Evolutionary conservation across 176 grass and related monocot species (phyloP), one percentile per base, ranked within the genome.

Genomic region (Avena atlantica): DNA sequence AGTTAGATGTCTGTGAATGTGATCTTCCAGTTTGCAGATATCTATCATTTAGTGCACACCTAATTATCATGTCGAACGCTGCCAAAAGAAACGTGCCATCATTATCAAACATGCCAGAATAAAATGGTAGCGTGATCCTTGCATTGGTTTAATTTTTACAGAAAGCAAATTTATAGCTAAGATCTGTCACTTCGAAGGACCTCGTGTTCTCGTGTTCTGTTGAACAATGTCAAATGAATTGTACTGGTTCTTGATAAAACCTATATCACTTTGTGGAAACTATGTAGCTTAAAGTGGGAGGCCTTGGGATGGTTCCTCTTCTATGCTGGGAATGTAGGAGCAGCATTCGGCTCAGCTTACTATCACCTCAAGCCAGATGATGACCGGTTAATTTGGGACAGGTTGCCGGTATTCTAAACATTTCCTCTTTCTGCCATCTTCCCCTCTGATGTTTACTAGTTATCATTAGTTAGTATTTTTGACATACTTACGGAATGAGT

Each of bases 351-450:
- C 31, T 99, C 97, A 8, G 97, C 97, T 76, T 97, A 99, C 87
- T 97, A 99, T 91, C 97, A 99, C 70, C 89, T 99, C 82, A 99
- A 97, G 91, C 97, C 89, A 67, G 94, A 96, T 87, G 94, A 97
- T 92, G 94, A 94, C 83, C 90, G 92, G 66, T 91, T 96, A 69
- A 85, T 93, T 68, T 99, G 97, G 97, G 97, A 99, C 87, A 96
- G 89, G 90, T 99, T 99, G 87, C 97, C 94, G 94, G 97, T 99
- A 99, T 87, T 88, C 84, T 91, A 61, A 79, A 78, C 85, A 76
- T 75, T 81, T 29, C 74, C 37, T 88, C 81, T 92, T 76, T 49
- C 44, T 86, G 37, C 48, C 11, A 68, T 71, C 56, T 76, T 64
- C 40, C 29, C 52, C 16, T 72, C 44, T 70, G 21, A 51, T 84